Percentiles rank a stretch among this genome's conserved stretches.
phyloP scores from a whole-genome alignment of 2,329 filamentous ascomycete genomes.

The Hawksworthiomyces lignivorus region DNA sequence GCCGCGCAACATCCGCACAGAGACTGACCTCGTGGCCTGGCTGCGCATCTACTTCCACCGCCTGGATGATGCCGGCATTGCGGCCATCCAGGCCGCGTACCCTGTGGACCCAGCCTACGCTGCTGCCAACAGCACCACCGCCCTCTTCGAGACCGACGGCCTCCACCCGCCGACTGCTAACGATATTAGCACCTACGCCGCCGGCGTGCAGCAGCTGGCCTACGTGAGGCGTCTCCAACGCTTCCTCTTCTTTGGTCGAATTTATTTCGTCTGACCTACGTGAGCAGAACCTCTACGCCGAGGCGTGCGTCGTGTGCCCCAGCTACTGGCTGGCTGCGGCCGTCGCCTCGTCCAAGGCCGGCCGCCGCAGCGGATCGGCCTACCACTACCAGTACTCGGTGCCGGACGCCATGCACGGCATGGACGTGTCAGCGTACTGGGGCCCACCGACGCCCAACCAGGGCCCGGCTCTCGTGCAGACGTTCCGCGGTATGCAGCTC shows the following conservation, averaged over 20 bases:
- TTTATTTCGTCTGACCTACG: not conserved
- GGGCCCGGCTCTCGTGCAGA: conserved; percentile 17
- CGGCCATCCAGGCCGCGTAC: not conserved
- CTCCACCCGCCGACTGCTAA: conserved; percentile 17
- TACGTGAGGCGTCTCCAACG: conserved; percentile 16
- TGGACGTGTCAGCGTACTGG: conserved; percentile 27
- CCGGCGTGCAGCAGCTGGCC: conserved; percentile 42
- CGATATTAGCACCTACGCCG: conserved; percentile 25
- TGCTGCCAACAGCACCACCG: not conserved
- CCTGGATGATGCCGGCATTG: not conserved
- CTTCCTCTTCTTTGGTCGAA: not conserved
- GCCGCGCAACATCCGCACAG: conserved; percentile 34
- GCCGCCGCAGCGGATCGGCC: conserved; percentile 11
- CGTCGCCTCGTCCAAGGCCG: conserved; percentile 21
- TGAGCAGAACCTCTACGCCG: conserved; percentile 37
- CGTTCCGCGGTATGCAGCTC: conserved; percentile 20
- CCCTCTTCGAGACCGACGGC: conserved; percentile 28
- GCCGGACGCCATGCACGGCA: conserved; percentile 27
- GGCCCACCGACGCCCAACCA: conserved; percentile 15
- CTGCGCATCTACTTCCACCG: conserved; percentile 31
- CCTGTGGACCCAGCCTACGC: no score
- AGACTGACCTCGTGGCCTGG: conserved; percentile 30
- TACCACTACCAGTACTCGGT: conserved; percentile 39
- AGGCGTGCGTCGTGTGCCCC: conserved; percentile 47
- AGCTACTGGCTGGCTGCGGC: conserved; percentile 44